Conservation (phyloP, 176 grass and related monocot species). For the Eragrostis nindensis region DNA sequence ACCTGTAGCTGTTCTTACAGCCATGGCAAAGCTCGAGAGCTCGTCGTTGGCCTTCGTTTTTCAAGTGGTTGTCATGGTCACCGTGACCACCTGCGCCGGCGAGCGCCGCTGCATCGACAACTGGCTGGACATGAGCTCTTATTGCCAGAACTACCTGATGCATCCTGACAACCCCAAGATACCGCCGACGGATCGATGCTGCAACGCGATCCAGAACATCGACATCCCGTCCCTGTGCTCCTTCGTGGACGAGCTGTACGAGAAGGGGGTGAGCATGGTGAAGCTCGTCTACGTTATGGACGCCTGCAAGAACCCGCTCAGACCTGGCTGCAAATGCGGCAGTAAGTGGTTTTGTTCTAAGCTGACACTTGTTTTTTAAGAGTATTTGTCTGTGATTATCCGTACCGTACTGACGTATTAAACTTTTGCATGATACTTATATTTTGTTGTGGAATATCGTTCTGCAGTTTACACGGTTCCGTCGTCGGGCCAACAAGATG, state of each 20-base stretch:
- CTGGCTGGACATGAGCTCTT: neutral
- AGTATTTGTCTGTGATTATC: neutral
- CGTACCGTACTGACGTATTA: neutral
- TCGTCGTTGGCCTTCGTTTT: neutral
- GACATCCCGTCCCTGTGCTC: neutral
- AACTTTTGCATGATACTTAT: neutral
- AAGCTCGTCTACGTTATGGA: neutral
- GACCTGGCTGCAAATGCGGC: neutral
- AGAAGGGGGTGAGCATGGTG: neutral
- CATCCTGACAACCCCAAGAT: neutral
- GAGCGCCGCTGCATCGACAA: neutral
- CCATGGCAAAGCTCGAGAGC: neutral
- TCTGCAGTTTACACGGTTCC: constrained; percentile 17
- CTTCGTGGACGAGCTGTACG: neutral
- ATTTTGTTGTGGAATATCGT: neutral
- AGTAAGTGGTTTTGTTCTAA: neutral
- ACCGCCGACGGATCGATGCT: neutral
- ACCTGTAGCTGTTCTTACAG: neutral
- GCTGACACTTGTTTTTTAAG: neutral
- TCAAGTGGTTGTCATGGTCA: neutral
- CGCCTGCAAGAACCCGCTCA: neutral
- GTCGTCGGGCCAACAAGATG: neutral
- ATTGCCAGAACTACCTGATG: neutral
- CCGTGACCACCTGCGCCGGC: neutral
- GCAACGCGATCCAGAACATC: neutral